Percentiles rank a stretch among this genome's conserved stretches.
Conservation (phyloP, 805 yeast species). For the Candida silvicultrix region DNA sequence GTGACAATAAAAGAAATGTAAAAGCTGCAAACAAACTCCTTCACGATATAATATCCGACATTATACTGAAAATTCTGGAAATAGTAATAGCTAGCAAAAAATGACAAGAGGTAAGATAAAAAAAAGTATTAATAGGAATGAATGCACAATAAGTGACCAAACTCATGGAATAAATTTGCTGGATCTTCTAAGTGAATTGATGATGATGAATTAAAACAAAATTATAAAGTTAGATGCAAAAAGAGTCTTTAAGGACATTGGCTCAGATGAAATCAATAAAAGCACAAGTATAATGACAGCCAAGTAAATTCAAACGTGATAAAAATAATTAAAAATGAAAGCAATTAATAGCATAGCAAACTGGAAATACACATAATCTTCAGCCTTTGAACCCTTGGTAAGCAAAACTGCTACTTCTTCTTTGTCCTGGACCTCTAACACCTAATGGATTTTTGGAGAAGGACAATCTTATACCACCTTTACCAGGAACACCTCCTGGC, state of each 20-base stretch:
- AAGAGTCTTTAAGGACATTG: background rate
- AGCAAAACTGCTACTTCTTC: slow-evolving; percentile 30
- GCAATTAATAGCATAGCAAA: background rate
- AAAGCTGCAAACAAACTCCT: background rate
- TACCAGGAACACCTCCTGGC: slow-evolving; percentile 58
- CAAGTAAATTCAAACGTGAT: background rate
- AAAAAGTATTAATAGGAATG: too few relatives aligned
- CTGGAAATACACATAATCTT: background rate
- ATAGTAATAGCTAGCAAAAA: background rate
- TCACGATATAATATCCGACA: background rate
- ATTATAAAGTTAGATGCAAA: background rate
- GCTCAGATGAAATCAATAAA: background rate
- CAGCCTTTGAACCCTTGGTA: slow-evolving; percentile 13
- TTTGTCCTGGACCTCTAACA: slow-evolving; percentile 68
- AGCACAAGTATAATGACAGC: background rate
- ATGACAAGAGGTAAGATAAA: background rate
- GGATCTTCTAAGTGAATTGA: too few relatives aligned
- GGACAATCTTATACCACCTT: slow-evolving; percentile 92
- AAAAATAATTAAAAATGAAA: slow-evolving; percentile 2
- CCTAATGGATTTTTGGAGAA: slow-evolving; percentile 97
- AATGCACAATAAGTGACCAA: too few relatives aligned
- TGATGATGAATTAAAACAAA: background rate
- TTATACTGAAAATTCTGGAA: slow-evolving; percentile 1
- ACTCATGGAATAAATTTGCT: too few relatives aligned
- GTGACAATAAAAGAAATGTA: background rate